Percentiles rank a stretch among this genome's conserved stretches.
Evolutionary conservation across 257 asterid species (phyloP).

Genomic region (Plantago major): DNA sequence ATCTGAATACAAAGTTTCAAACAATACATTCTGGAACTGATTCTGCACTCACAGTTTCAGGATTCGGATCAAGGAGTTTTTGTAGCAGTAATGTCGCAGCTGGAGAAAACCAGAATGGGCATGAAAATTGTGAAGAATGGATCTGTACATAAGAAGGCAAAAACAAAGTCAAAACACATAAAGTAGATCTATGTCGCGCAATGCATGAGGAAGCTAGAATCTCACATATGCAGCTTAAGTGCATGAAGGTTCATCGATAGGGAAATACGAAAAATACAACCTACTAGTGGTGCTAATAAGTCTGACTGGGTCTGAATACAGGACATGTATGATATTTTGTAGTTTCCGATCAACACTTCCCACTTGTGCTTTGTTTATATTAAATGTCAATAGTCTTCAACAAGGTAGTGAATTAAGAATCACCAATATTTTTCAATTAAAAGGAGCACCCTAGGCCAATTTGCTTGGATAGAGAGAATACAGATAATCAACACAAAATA

Average conservation of each 20-base stretch:
- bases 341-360: conserved; percentile 12
- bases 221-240: conserved; percentile 7
- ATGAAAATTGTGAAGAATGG: conserved; percentile 72
- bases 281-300: background rate
- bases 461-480: background rate
- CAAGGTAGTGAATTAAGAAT: background rate
- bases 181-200: conserved; percentile 1
- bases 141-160: conserved; percentile 45
- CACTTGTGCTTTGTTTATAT: conserved; percentile 1
- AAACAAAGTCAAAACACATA: conserved; percentile 1
- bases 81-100: conserved; percentile 62
- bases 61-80: conserved; percentile 78
- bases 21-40: conserved; percentile 10
- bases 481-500: background rate
- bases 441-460: background rate
- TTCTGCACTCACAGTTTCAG: conserved; percentile 61
- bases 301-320: conserved; percentile 1
- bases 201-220: background rate
- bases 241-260: conserved; percentile 9
- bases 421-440: background rate
- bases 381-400: conserved; percentile 2
- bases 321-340: conserved; percentile 8
- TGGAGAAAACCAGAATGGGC: conserved; percentile 89
- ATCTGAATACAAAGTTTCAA: background rate
- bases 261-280: conserved; percentile 7